Base-by-base conservation (phyloP, 2,329 filamentous ascomycete species). In the Rhytidhysteron rufulum region DNA sequence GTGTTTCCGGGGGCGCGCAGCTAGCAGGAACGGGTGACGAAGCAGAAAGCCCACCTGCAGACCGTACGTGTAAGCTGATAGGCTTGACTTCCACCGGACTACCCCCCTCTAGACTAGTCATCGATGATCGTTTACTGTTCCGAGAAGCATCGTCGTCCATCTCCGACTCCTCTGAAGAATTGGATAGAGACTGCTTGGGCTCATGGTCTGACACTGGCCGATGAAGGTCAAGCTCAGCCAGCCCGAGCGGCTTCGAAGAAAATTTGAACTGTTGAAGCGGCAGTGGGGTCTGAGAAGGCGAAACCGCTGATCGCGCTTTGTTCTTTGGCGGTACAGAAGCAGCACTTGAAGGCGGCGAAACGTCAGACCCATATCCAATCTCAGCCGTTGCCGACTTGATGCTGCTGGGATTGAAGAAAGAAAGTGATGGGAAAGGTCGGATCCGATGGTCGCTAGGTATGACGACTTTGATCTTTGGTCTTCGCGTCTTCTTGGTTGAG, bases 51-150 rank as follows among this genome's bases (percentile, higher is more conserved):
- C 42, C 47, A 15, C 47, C 49, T n/a, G 21, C 44, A 22, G 48
- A 41, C 22, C 49, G 39, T 33, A 44, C 37, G 20, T 53, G 42
- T 25, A 49, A 25, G 35, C 49, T 37, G 9, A 41, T 27, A 29
- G 44, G 34, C 39, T 46, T 39, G n/a, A 9, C 41, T 35, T 30
- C 37, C 30, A 16, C n/a, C 38, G 43, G 35, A 49, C 47, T 37
- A 45, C 65, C 49, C 43, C 53, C 42, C 53, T 68, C 66, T 8
- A 61, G 42, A 41, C 66, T 69, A 7, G 66, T 67, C 45, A 58
- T 49, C 8, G 66, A 69, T n/a, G 65, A 66, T 13, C 50, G 51
- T 32, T 47, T 51, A 49, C 67, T 72, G 46, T 67, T 62, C 21
- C 52, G 45, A 6, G 69, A 70, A 7, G 58, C 63, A 15, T 58